These are phyloP conservation scores for Debaryomyces singareniensis DNA, from an alignment of 1,139 yeast species.

Conservation along the genomic window DNA sequence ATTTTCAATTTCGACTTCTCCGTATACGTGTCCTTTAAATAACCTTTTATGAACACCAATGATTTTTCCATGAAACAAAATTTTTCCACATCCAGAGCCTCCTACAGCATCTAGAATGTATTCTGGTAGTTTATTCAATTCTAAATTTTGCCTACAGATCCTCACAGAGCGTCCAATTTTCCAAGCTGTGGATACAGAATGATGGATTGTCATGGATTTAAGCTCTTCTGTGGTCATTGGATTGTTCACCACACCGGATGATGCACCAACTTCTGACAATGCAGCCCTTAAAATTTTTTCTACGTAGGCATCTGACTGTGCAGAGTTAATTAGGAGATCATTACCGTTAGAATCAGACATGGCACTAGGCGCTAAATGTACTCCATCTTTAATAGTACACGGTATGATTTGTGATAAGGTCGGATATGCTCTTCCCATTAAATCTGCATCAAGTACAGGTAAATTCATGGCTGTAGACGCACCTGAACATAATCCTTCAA, in stretches of 20 bases:
- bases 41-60: slow-evolving; percentile 33
- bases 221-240: slow-evolving; percentile 20
- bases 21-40: slow-evolving; percentile 39
- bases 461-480: slow-evolving; percentile 16
- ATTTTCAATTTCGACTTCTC: slow-evolving; percentile 36
- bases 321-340: slow-evolving; percentile 24
- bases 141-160: slow-evolving; percentile 26
- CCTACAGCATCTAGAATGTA: slow-evolving; percentile 32
- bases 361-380: slow-evolving; percentile 25
- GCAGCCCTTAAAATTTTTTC: slow-evolving; percentile 37
- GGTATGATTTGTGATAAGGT: slow-evolving; percentile 35
- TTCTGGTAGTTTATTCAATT: slow-evolving; percentile 27
- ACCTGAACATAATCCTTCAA: slow-evolving; percentile 25
- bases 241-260: slow-evolving; percentile 29
- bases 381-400: slow-evolving; percentile 10
- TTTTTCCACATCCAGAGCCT: slow-evolving; percentile 22
- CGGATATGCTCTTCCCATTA: slow-evolving; percentile 45
- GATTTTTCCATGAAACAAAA: slow-evolving; percentile 38
- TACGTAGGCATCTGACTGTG: slow-evolving; percentile 23
- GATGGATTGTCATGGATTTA: slow-evolving; percentile 17
- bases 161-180: slow-evolving; percentile 40
- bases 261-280: slow-evolving; percentile 30
- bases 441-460: slow-evolving; percentile 34
- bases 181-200: slow-evolving; percentile 39
- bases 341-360: slow-evolving; percentile 43